phyloP scores from a whole-genome alignment of 2,329 filamentous ascomycete species.

The Phyllosticta capitalensis region DNA sequence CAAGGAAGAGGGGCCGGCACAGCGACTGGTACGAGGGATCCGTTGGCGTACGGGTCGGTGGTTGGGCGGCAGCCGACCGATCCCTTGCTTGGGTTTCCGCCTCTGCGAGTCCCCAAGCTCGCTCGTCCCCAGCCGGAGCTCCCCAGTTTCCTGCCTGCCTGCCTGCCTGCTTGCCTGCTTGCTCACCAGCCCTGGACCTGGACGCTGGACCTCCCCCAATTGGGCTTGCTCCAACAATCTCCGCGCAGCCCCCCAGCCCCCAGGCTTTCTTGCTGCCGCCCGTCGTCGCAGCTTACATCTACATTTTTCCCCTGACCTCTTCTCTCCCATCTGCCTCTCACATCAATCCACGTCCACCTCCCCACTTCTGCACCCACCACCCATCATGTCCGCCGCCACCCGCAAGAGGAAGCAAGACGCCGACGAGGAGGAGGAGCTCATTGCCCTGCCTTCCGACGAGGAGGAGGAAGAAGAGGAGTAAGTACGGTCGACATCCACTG shows the following conservation, averaged over 20 bases:
- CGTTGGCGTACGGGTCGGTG: neutral
- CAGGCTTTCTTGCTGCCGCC: neutral
- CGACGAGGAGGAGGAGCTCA: conserved; percentile 10
- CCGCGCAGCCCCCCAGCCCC: neutral
- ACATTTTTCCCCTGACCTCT: neutral
- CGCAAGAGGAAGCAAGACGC: conserved; percentile 13
- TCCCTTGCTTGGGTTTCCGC: neutral
- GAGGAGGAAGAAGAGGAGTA: conserved; percentile 9
- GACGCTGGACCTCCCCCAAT: neutral
- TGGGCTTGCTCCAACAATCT: neutral
- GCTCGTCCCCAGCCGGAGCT: neutral
- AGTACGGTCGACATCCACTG: neutral
- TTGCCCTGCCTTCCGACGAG: conserved; percentile 10
- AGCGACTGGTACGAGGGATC: neutral
- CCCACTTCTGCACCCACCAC: neutral
- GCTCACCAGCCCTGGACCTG: neutral
- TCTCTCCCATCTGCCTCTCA: neutral
- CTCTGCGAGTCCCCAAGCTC: neutral
- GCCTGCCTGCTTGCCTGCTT: neutral
- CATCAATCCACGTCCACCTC: neutral
- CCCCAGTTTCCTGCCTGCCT: too few relatives aligned
- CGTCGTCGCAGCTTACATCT: neutral
- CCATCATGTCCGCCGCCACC: conserved; percentile 6
- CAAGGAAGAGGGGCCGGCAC: neutral
- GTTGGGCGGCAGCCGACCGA: neutral